Base-by-base conservation (phyloP, 176 grass and related monocot genomes). In the Leersia perrieri region DNA sequence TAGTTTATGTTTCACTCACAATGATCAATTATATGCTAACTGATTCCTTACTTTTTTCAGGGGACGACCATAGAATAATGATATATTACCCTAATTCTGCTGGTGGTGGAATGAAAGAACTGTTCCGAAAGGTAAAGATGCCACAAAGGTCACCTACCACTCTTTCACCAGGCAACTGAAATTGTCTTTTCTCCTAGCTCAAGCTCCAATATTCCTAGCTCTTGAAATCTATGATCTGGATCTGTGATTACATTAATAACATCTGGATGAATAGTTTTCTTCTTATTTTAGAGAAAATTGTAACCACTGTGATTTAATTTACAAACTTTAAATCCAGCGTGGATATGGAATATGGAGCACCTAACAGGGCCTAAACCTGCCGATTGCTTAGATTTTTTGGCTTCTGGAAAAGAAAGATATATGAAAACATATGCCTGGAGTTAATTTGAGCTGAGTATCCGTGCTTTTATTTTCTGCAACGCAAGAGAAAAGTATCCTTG, bases 21-120 rank as follows among this genome's bases (percentile, higher is more conserved):
- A 69, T 7, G 22, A 42, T 70, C n/a, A 70, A 25, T 70, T 70
- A 70, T 44, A 49, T 49, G 41, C 15, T 29, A 74, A 34, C 6
- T 58, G 44, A 53, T 47, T 74, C 42, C 9, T 44, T 76, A 30
- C 38, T 29, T 57, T 14, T 40, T 83, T 15, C 73, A 98, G 96
- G 96, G 47, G 96, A 98, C 80, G 87, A 98, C 60, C 96, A 98
- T 51, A 89, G 96, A 86, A 98, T 98, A 86, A 98, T 98, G 96
- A 98, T 98, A 78, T 98, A 98, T 66, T 98, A 98, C 84, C 96
- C 96, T 80, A 98, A 80, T 81, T 98, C 87, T 88, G 96, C 96
- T 93, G 96, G 96, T 30, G 92, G 96, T 71, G 96, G 96, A 84
- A 98, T 95, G 96, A 98, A 98, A 73, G 90, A 93, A 79, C 89